These are phyloP conservation scores for Pelargonium cotyledonis DNA, from an alignment of 441 rosid species.

Conservation along the genomic window DNA sequence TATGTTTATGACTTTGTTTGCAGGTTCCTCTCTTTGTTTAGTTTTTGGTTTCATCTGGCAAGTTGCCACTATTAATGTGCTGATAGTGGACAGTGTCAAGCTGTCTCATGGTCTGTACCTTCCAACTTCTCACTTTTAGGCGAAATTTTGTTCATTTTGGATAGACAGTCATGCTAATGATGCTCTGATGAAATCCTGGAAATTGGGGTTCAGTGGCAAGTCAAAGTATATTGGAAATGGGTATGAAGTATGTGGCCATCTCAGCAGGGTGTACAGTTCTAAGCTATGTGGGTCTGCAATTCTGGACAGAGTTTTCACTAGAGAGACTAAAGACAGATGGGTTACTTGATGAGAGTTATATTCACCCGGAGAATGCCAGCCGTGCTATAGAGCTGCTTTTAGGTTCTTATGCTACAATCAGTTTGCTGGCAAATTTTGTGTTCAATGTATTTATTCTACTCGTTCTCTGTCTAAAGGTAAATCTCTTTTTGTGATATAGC, in stretches of 20 bases:
- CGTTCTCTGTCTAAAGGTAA: constrained; percentile 77
- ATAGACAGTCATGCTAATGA: constrained; percentile 29
- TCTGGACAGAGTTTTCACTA: constrained; percentile 65
- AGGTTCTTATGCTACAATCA: constrained; percentile 59
- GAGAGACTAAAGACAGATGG: constrained; percentile 55
- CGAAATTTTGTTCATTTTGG: constrained; percentile 14
- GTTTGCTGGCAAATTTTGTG: constrained; percentile 64
- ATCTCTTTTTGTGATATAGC: constrained; percentile 10
- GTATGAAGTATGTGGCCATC: constrained; percentile 50
- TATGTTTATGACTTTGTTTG: neutral
- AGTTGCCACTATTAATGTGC: neutral
- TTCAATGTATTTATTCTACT: constrained; percentile 73
- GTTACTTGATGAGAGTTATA: constrained; percentile 36
- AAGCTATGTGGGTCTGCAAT: constrained; percentile 63
- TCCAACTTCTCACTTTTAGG: neutral
- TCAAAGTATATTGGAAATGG: constrained; percentile 48
- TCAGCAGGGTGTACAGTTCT: constrained; percentile 61
- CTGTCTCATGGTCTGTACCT: neutral
- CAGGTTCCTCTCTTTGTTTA: neutral
- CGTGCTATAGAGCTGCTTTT: constrained; percentile 52
- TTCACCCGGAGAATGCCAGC: constrained; percentile 44
- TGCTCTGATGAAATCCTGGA: constrained; percentile 39
- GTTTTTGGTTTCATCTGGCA: neutral
- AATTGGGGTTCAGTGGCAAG: constrained; percentile 32
- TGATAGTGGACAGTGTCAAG: neutral